A percentile compares a stretch with the other conserved stretches of the same genome.
Conservation (phyloP, 2,329 filamentous ascomycete genomes). For the Aureobasidium sp. region DNA sequence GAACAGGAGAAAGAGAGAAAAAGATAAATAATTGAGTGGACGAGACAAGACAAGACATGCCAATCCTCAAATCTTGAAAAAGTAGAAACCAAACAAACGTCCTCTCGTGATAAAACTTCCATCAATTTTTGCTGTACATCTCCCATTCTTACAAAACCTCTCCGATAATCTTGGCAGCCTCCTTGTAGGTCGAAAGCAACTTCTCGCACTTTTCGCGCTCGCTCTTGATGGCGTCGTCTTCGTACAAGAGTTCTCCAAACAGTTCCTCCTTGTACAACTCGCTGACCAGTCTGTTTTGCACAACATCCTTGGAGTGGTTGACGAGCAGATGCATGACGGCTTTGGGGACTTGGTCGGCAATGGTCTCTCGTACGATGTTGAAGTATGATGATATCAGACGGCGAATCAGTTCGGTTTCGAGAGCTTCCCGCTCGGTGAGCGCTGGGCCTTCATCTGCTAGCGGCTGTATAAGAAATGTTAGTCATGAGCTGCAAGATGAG, state of each 20-base stretch:
- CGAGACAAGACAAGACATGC: background rate
- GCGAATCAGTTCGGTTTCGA: constrained; percentile 96
- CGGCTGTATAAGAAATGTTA: constrained; percentile 22
- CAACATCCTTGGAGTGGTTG: constrained; percentile 96
- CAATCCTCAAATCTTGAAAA: background rate
- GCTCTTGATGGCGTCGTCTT: constrained; percentile 94
- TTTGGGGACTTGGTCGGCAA: constrained; percentile 96
- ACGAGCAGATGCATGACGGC: constrained; percentile 98
- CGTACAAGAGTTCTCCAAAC: constrained; percentile 89
- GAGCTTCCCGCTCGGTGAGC: constrained; percentile 87
- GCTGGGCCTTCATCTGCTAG: constrained; percentile 61
- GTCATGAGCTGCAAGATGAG: constrained; percentile 22
- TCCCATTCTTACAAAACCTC: constrained; percentile 65
- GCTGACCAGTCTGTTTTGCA: constrained; percentile 92
- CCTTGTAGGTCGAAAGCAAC: constrained; percentile 87
- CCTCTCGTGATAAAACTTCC: background rate
- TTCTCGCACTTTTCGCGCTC: constrained; percentile 98
- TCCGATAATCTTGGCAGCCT: constrained; percentile 95
- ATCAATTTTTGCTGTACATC: background rate
- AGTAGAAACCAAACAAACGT: background rate
- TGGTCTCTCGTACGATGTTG: constrained; percentile 97
- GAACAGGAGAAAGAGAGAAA: background rate
- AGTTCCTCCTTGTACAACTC: constrained; percentile 88
- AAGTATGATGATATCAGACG: constrained; percentile 97
- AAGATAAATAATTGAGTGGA: background rate